Conservation (phyloP, 805 yeast genomes). For the Ogataea methylovora region DNA sequence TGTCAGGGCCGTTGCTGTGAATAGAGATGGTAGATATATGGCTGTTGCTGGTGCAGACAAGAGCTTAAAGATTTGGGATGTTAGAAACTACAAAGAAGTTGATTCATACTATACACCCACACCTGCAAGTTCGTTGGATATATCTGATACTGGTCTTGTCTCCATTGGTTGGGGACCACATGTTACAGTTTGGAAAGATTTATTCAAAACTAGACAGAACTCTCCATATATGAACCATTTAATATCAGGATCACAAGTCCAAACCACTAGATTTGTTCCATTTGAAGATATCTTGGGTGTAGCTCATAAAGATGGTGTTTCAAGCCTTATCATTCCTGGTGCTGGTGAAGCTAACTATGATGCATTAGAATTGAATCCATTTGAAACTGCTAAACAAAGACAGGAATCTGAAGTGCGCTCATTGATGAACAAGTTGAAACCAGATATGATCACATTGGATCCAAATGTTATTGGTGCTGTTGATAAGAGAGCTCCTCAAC, state of each 20-base stretch:
- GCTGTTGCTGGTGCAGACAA: conserved; percentile 87
- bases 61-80: conserved; percentile 85
- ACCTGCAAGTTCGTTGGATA: conserved; percentile 71
- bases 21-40: conserved; percentile 91
- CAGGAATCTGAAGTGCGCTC: conserved; percentile 87
- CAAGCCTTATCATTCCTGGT: conserved; percentile 90
- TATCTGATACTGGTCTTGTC: conserved; percentile 82
- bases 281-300: conserved; percentile 94
- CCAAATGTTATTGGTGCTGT: conserved; percentile 83
- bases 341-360: conserved; percentile 98
- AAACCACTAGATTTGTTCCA: conserved; percentile 71
- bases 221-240: conserved; percentile 91
- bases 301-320: conserved; percentile 72
- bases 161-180: conserved; percentile 96
- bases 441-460: conserved; percentile 89
- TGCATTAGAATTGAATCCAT: conserved; percentile 89
- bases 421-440: conserved; percentile 78
- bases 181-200: conserved; percentile 90
- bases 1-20: conserved; percentile 74
- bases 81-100: conserved; percentile 71
- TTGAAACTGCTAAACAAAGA: conserved; percentile 84
- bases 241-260: conserved; percentile 68
- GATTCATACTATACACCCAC: conserved; percentile 72
- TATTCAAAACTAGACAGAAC: conserved; percentile 56
- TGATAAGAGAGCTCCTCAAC: conserved; percentile 55